phyloP scores from a whole-genome alignment of 73 alveolate genomes.

The Diophrys sp. region DNA sequence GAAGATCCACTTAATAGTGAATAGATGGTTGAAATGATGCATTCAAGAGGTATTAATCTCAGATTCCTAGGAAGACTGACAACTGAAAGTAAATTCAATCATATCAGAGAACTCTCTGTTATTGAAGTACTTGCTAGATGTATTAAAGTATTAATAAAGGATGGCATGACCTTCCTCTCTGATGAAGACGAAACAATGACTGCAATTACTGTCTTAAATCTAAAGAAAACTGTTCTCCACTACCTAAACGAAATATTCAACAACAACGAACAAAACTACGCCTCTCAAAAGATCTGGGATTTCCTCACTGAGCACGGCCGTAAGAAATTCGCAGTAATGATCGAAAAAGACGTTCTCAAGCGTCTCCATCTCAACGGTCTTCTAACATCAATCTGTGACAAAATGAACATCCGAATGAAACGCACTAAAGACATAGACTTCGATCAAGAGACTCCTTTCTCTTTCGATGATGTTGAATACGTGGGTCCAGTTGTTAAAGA shows the following conservation, averaged over 20 bases:
- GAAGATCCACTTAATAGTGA: constrained; percentile 38
- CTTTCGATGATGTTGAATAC: constrained; percentile 13
- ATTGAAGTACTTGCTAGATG: constrained; percentile 44
- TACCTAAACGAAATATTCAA: not conserved
- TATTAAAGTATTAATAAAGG: constrained; percentile 28
- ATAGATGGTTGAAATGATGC: constrained; percentile 24
- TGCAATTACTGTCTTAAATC: not conserved
- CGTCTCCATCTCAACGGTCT: constrained; percentile 28
- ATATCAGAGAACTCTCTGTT: constrained; percentile 46
- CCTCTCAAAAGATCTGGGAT: constrained; percentile 52
- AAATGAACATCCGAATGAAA: constrained; percentile 29
- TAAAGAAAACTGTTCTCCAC: not conserved
- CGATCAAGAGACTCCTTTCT: constrained; percentile 4
- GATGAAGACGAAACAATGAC: constrained; percentile 29
- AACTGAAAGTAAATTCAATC: constrained; percentile 37
- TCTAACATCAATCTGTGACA: constrained; percentile 20
- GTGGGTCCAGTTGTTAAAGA: constrained; percentile 36
- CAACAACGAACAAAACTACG: not conserved
- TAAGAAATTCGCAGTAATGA: constrained; percentile 31
- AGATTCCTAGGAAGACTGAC: constrained; percentile 46
- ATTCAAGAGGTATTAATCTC: constrained; percentile 40
- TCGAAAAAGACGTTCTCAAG: constrained; percentile 38
- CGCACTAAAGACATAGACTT: constrained; percentile 33
- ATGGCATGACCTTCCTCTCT: constrained; percentile 34
- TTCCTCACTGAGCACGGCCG: constrained; percentile 46